Base-by-base conservation (phyloP, 192 early-diverging fungal species). In the Gryganskiella cystojenkinii region DNA sequence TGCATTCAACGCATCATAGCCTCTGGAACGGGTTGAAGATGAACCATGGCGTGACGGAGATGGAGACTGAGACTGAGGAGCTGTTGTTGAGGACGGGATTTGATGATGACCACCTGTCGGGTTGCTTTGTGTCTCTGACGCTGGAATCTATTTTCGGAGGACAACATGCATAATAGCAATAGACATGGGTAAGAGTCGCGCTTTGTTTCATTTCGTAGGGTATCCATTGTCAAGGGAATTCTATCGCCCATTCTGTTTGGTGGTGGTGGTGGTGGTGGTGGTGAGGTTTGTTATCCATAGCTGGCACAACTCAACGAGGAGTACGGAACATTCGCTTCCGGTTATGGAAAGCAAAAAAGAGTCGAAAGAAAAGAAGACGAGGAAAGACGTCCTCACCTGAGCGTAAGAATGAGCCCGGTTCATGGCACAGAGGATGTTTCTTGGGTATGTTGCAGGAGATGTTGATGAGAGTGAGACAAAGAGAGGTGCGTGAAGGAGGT, bases 371-470 rank as follows among this genome's bases (percentile, higher is more conserved):
- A 22, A 9, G 22, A 10, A 22, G n/a, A 34, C 14, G 15, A 0
- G 37, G 14, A 5, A 22, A 33, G 34, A 42, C 34, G 14, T 31
- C 27, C 70, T 71, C 61, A 71, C 70, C 70, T 71, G 70, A 64
- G 70, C 54, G 24, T 71, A 71, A 0, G 70, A 58, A 34, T 71
- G 70, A 71, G 70, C 70, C 70, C 70, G 52, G 55, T 53, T 56
- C 70, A 71, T 71, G 27, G 44, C n/a, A n/a, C n/a, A n/a, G n/a
- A n/a, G n/a, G n/a, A n/a, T n/a, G n/a, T n/a, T n/a, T n/a, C n/a
- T n/a, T n/a, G n/a, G n/a, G n/a, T n/a, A n/a, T n/a, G n/a, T 28
- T 7, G 10, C 13, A 30, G 31, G n/a, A 5, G 34, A 33, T 30
- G 52, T 4, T 22, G 15, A 31, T 30, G 47, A 28, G 52, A 30